A percentile compares a stretch with the other conserved stretches of the same genome.
phyloP scores from a whole-genome alignment of 179 eudicot genomes.

The Gypsophila paniculata region DNA sequence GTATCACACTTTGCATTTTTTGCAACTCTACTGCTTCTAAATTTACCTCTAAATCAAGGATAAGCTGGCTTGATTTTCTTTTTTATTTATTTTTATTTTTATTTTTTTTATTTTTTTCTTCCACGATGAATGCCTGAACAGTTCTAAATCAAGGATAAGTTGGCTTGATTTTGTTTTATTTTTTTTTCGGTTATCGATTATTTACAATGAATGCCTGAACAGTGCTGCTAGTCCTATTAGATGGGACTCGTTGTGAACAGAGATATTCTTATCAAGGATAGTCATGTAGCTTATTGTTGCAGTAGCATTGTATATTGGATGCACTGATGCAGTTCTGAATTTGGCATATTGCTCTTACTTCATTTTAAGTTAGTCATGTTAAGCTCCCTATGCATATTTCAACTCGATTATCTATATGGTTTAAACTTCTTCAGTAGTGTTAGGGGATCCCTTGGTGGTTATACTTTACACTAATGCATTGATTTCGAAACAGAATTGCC shows the following conservation, averaged over 20 bases:
- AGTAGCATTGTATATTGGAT: neutral
- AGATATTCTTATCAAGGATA: neutral
- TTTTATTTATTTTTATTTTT: no score
- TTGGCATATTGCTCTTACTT: neutral
- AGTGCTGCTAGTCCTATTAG: neutral
- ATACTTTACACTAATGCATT: constrained; percentile 20
- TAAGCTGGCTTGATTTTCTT: neutral
- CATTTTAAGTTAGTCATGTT: neutral
- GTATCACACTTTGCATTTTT: constrained; percentile 1
- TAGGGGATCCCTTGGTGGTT: constrained; percentile 6
- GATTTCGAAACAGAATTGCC: constrained; percentile 70
- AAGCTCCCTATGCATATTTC: neutral
- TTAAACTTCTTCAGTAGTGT: neutral
- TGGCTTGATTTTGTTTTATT: neutral
- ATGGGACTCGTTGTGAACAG: constrained; percentile 2
- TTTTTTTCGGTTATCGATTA: no score
- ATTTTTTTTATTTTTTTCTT: no score
- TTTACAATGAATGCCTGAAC: neutral
- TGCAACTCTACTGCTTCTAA: no score
- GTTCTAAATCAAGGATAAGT: neutral
- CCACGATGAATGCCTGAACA: neutral
- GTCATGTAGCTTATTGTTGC: neutral
- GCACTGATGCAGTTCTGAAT: constrained; percentile 9
- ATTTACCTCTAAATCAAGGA: no score
- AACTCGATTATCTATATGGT: neutral